Percentiles rank a stretch among this genome's conserved stretches.
phyloP scores from a whole-genome alignment of 345 rosid genomes.

The Linum lewisii region DNA sequence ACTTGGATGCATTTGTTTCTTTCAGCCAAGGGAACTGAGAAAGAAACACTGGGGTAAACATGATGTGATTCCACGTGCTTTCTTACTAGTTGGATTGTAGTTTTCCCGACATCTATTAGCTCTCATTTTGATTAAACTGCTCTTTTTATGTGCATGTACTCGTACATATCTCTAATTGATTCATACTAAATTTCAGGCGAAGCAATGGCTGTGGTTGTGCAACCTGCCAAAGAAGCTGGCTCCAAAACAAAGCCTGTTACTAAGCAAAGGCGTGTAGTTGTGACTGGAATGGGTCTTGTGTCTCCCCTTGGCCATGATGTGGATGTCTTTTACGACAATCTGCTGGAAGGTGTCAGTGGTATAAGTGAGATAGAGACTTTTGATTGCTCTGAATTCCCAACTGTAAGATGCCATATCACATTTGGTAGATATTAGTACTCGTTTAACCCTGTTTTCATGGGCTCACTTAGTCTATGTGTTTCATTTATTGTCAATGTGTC shows the following conservation, averaged over 20 bases:
- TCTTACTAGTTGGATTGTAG: neutral
- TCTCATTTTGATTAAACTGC: neutral
- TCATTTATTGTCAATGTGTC: neutral
- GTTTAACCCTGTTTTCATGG: neutral
- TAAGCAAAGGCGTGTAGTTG: constrained; percentile 79
- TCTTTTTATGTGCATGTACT: neutral
- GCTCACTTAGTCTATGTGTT: constrained; percentile 4
- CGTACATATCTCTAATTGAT: neutral
- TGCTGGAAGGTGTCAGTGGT: constrained; percentile 86
- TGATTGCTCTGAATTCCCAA: constrained; percentile 71
- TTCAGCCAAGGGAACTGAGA: too few species aligned
- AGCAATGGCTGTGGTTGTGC: constrained; percentile 57
- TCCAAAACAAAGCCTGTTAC: constrained; percentile 47
- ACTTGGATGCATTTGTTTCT: neutral
- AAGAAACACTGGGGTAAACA: neutral
- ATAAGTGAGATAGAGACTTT: constrained; percentile 76
- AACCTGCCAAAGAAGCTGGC: constrained; percentile 42
- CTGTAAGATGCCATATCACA: constrained; percentile 30
- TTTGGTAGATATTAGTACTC: neutral
- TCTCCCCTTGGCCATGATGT: constrained; percentile 83
- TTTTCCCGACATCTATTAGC: neutral
- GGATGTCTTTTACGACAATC: constrained; percentile 63
- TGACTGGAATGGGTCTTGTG: constrained; percentile 91
- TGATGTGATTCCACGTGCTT: neutral
- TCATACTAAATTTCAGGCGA: constrained; percentile 30